phyloP scores from a whole-genome alignment of 768 basidiomycete genomes.

The Hypholoma sublateritium region DNA sequence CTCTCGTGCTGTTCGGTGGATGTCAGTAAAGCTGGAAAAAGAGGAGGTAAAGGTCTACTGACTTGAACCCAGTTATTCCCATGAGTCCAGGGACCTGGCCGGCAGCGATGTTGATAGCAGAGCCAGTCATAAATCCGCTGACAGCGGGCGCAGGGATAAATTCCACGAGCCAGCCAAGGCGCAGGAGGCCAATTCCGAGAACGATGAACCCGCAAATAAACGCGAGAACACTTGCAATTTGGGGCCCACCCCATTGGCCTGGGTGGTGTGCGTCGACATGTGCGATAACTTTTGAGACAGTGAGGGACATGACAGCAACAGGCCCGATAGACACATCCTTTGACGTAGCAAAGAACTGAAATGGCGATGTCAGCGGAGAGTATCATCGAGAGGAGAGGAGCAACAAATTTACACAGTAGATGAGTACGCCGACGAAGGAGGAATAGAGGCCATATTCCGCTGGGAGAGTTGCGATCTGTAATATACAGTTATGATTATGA shows the following conservation, averaged over 20 bases:
- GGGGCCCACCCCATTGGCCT: slow-evolving; percentile 58
- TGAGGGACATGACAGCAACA: slow-evolving; percentile 97
- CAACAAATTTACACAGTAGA: slow-evolving; percentile 67
- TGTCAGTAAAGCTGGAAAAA: background rate
- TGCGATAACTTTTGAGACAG: slow-evolving; percentile 77
- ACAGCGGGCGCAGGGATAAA: slow-evolving; percentile 88
- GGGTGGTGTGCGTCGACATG: slow-evolving; percentile 56
- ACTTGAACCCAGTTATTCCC: slow-evolving; percentile 87
- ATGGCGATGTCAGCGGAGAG: slow-evolving; percentile 2
- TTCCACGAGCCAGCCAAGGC: slow-evolving; percentile 93
- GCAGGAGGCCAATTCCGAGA: slow-evolving; percentile 83
- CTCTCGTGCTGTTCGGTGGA: slow-evolving; percentile 64
- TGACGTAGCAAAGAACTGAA: slow-evolving; percentile 90
- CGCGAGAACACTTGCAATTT: slow-evolving; percentile 83
- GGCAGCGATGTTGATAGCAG: slow-evolving; percentile 88
- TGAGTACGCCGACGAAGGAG: slow-evolving; percentile 83
- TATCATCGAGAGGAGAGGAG: background rate
- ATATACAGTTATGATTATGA: background rate
- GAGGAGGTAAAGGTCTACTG: slow-evolving; percentile 22
- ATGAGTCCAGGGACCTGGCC: slow-evolving; percentile 90
- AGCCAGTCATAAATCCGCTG: slow-evolving; percentile 95
- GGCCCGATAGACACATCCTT: slow-evolving; percentile 99
- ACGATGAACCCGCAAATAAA: slow-evolving; percentile 91
- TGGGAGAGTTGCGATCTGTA: slow-evolving; percentile 81
- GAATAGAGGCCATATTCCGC: slow-evolving; percentile 93